Evolutionary conservation across 2,329 filamentous ascomycete species (phyloP).

Genomic region (Coccinonectria pachysandricola): DNA sequence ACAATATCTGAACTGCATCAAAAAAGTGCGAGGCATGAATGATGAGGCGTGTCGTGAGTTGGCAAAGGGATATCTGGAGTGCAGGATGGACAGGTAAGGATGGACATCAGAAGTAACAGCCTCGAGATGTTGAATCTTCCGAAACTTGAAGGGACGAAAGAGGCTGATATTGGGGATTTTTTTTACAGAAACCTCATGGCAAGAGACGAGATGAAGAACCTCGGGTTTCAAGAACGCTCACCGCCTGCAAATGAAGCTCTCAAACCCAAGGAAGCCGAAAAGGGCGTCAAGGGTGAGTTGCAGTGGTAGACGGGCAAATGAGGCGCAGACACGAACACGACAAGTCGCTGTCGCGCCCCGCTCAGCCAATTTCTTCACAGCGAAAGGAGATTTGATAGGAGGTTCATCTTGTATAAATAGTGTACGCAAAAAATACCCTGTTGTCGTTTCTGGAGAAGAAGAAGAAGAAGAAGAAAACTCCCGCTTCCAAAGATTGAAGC

Average conservation of each 20-base stretch:
- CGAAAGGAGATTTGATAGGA: constrained; percentile 4
- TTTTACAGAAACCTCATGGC: constrained; percentile 78
- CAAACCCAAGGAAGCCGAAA: constrained; percentile 22
- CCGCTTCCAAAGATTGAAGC: too few species aligned
- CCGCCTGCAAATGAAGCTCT: too few species aligned
- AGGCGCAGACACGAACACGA: constrained; percentile 17
- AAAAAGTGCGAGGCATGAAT: constrained; percentile 73
- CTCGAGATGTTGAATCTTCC: too few species aligned
- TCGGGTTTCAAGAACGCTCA: constrained; percentile 54
- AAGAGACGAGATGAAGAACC: constrained; percentile 85
- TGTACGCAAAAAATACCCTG: too few species aligned
- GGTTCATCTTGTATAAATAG: constrained; percentile 5
- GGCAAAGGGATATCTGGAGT: constrained; percentile 80
- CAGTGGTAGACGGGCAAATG: constrained; percentile 24
- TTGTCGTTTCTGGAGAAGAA: too few species aligned
- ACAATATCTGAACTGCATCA: constrained; percentile 78
- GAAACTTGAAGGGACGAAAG: too few species aligned
- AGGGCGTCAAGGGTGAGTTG: constrained; percentile 27
- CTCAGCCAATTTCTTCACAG: constrained; percentile 8
- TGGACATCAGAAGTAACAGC: too few species aligned
- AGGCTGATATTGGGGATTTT: background rate
- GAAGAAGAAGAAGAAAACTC: too few species aligned
- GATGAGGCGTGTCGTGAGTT: constrained; percentile 74
- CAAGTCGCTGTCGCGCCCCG: constrained; percentile 4
- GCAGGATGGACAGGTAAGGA: constrained; percentile 84